Base-by-base conservation (phyloP, 306 rosid genomes). In the Potentilla sterilis region DNA sequence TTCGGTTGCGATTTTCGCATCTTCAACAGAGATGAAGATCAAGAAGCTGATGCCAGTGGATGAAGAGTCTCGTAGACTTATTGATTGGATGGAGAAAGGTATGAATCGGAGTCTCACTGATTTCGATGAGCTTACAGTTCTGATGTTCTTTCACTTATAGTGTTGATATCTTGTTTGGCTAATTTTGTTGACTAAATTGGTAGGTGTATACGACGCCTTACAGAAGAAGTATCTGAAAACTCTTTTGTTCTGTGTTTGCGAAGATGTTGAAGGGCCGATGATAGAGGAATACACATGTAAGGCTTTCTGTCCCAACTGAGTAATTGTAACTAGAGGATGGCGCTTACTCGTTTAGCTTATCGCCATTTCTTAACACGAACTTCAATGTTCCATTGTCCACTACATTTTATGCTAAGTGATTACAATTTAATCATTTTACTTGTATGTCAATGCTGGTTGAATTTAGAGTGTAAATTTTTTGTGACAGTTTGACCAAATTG, bases 51-150 rank as follows among this genome's bases (percentile, higher is more conserved):
- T 90, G 97, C 98, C 98, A 13, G 42, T 95, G 83, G 97, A 95
- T 85, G 93, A 92, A 0, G 98, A 95, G 82, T 95, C 98, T 74
- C 96, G 96, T 21, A 87, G 97, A 77, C 88, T 92, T 69, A 90
- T 95, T 75, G 98, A 95, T 79, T 95, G 96, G 98, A 95, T 95
- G 97, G 98, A 95, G 86, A 94, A 92, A 77, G 97, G 98, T 80
- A 62, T 8, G 77, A 75, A 71, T 65, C 49, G 14, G 66, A 38
- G 34, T 49, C 35, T 24, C 37, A 49, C 46, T 66, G 54, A 42
- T 75, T 62, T 35, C 7, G 46, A 13, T 61, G 67, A 34, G 42
- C 5, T 37, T 35, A 2, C 12, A 5, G 46, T 64, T 37, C 35
- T 37, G 69, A 77, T 40, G 40, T 37, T 37, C 40, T 37, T 37